Evolutionary conservation across 805 yeast genomes (phyloP).

Genomic region (Candida boidinii): DNA sequence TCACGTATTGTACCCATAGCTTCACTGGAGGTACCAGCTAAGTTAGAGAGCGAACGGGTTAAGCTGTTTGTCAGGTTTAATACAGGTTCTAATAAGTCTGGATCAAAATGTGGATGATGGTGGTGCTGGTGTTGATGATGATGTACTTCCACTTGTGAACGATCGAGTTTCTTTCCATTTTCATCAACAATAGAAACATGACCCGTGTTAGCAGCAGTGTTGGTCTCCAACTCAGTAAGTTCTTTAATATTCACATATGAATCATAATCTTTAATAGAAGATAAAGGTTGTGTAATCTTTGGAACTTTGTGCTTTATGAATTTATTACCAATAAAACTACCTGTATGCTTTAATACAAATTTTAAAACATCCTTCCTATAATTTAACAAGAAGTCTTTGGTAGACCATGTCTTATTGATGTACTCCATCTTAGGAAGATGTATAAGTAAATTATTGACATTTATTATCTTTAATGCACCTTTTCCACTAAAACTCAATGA

Average conservation of each 20-base stretch:
- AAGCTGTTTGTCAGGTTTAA: no score
- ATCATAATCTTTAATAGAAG: constrained; percentile 31
- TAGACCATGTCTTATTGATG: constrained; percentile 60
- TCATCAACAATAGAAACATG: background rate
- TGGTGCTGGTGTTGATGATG: constrained; percentile 2
- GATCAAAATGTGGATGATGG: constrained; percentile 1
- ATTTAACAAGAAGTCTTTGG: constrained; percentile 55
- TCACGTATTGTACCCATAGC: no score
- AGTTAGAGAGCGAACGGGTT: no score
- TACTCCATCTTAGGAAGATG: constrained; percentile 56
- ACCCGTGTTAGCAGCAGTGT: background rate
- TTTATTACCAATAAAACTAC: constrained; percentile 72
- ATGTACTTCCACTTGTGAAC: background rate
- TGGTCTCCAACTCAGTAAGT: constrained; percentile 15
- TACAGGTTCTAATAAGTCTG: constrained; percentile 2
- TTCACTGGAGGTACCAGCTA: no score
- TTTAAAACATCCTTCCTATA: constrained; percentile 54
- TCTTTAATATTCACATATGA: constrained; percentile 30
- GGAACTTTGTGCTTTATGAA: constrained; percentile 24
- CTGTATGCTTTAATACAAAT: constrained; percentile 55
- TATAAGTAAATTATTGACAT: constrained; percentile 65
- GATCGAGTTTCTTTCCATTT: background rate
- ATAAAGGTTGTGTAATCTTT: constrained; percentile 24
- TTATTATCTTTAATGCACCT: constrained; percentile 58
- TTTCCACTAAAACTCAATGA: constrained; percentile 74